Conservation (phyloP, 257 asterid species). For the Salvia hispanica region DNA sequence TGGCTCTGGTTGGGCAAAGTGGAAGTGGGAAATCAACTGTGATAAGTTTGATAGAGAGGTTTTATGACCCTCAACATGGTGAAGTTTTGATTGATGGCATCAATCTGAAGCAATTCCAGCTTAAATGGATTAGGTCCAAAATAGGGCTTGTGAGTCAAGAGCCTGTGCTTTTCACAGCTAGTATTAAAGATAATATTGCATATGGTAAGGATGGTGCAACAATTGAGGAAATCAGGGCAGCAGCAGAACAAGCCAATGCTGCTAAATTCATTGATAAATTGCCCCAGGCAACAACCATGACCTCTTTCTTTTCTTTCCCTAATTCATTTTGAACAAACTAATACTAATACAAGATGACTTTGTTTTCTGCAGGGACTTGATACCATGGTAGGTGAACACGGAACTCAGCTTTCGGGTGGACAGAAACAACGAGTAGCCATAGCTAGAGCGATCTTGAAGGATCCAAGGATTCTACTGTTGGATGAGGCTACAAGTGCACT, state of each 20-base stretch:
- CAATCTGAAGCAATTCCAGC: constrained; percentile 53
- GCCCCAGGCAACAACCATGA: constrained; percentile 44
- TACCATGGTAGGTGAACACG: constrained; percentile 67
- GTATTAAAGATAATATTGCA: constrained; percentile 62
- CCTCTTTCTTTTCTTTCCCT: neutral
- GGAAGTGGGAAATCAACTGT: constrained; percentile 80
- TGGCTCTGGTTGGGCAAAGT: constrained; percentile 72
- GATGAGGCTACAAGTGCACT: constrained; percentile 79
- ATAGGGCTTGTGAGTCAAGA: constrained; percentile 76
- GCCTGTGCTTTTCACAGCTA: constrained; percentile 62
- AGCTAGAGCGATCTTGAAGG: constrained; percentile 63
- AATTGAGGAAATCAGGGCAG: constrained; percentile 54
- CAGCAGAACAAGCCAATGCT: constrained; percentile 60
- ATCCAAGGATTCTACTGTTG: constrained; percentile 58
- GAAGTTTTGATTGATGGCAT: constrained; percentile 52
- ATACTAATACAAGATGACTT: too few relatives aligned
- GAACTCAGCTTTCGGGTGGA: constrained; percentile 70
- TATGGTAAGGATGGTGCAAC: constrained; percentile 67
- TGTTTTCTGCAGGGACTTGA: constrained; percentile 47
- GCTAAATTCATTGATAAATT: constrained; percentile 57
- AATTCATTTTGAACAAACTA: too few relatives aligned
- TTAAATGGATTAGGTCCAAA: constrained; percentile 64
- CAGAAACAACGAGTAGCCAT: constrained; percentile 70
- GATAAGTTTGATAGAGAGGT: constrained; percentile 61
- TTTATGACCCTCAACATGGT: constrained; percentile 65